Percentiles rank a stretch among this genome's conserved stretches.
These are phyloP conservation scores for Dissophora ornata DNA, from an alignment of 192 early-diverging fungal genomes.

Conservation along the genomic window DNA sequence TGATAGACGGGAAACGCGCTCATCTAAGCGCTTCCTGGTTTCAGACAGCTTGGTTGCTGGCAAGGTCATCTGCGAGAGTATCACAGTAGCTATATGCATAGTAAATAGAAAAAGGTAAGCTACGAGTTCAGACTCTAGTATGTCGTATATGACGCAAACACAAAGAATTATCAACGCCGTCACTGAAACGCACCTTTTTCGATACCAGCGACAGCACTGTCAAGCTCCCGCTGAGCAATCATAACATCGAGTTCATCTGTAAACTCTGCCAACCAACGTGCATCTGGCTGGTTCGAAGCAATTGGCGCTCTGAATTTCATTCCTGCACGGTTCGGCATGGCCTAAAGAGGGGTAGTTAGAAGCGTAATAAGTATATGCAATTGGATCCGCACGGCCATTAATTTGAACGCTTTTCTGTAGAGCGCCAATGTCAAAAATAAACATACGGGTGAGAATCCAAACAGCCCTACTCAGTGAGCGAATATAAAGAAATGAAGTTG, in stretches of 20 bases:
- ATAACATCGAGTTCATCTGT: constrained; percentile 91
- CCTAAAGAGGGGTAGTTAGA: neutral
- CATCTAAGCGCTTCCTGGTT: constrained; percentile 55
- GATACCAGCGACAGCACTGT: constrained; percentile 76
- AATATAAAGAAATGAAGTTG: neutral
- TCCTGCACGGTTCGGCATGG: constrained; percentile 49
- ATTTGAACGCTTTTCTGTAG: too few relatives aligned
- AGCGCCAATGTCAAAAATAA: too few relatives aligned
- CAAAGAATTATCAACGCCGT: neutral
- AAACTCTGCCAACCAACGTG: constrained; percentile 78
- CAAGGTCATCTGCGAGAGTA: constrained; percentile 43
- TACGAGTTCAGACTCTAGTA: too few relatives aligned
- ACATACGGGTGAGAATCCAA: constrained; percentile 40
- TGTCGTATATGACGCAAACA: too few relatives aligned
- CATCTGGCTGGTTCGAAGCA: constrained; percentile 43
- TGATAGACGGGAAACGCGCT: constrained; percentile 57
- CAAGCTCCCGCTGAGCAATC: constrained; percentile 93
- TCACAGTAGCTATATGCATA: constrained; percentile 44
- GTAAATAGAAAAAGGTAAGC: neutral
- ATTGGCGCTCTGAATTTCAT: constrained; percentile 31
- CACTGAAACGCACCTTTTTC: constrained; percentile 65
- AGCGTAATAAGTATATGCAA: neutral
- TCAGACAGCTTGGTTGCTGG: constrained; percentile 52
- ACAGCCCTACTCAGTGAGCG: constrained; percentile 12
- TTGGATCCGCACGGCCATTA: too few relatives aligned